These are phyloP conservation scores for Petasospora fabianii DNA, from an alignment of 1,139 yeast species.

Conservation along the genomic window DNA sequence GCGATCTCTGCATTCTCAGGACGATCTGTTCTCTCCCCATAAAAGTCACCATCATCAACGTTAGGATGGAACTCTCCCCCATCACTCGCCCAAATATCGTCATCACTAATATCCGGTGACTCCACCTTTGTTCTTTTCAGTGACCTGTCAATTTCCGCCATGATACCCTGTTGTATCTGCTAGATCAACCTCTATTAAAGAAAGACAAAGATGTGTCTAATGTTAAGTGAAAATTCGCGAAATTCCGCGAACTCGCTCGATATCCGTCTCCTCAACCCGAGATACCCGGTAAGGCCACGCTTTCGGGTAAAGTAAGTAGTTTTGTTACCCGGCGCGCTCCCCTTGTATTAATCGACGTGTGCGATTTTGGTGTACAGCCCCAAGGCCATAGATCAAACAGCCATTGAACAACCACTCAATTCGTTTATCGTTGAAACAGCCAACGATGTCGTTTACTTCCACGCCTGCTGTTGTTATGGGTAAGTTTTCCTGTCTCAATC, in stretches of 20 bases:
- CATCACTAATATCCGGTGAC: slow-evolving; percentile 17
- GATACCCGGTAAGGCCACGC: no score
- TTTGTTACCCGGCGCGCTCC: neutral
- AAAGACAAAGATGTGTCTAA: neutral
- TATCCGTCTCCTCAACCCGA: no score
- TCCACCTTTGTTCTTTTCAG: slow-evolving; percentile 3
- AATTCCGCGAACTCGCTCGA: neutral
- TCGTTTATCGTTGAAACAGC: neutral
- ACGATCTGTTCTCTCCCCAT: slow-evolving; percentile 17
- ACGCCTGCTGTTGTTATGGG: slow-evolving; percentile 97
- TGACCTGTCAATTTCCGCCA: slow-evolving; percentile 9
- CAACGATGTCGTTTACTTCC: slow-evolving; percentile 42
- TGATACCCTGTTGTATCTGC: neutral
- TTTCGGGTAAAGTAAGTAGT: neutral
- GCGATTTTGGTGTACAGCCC: neutral
- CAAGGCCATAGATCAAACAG: neutral
- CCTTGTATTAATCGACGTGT: neutral
- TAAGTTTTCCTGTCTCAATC: slow-evolving; percentile 28
- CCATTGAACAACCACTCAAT: neutral
- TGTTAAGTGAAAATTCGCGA: neutral
- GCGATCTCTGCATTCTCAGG: slow-evolving; percentile 27
- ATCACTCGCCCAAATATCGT: slow-evolving; percentile 45
- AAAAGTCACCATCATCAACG: slow-evolving; percentile 20
- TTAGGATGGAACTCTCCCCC: slow-evolving; percentile 13
- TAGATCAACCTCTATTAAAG: no score